Conservation (phyloP, 768 basidiomycete species). For the Fibroporia radiculosa region DNA sequence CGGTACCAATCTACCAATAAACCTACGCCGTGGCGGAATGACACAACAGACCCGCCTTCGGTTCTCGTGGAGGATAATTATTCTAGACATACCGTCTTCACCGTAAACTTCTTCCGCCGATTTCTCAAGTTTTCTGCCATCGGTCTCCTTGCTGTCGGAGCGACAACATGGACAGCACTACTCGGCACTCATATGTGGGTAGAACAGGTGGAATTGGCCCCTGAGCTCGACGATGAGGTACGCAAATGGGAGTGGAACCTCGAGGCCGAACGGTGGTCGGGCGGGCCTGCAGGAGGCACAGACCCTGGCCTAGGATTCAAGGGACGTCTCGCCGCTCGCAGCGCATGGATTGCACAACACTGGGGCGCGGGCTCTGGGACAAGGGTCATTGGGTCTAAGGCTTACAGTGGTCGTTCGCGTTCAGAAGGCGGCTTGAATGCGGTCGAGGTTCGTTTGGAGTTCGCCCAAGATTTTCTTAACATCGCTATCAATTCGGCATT, state of each 20-base stretch:
- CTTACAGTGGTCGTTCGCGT: constrained; percentile 25
- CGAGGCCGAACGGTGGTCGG: constrained; percentile 57
- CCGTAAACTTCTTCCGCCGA: constrained; percentile 37
- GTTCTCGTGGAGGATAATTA: constrained; percentile 25
- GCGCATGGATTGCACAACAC: constrained; percentile 65
- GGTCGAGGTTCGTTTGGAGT: constrained; percentile 48
- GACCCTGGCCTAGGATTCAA: constrained; percentile 58
- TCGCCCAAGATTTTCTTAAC: constrained; percentile 45
- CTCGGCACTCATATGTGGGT: constrained; percentile 58
- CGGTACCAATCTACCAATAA: constrained; percentile 10
- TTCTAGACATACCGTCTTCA: constrained; percentile 27
- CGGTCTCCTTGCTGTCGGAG: constrained; percentile 34
- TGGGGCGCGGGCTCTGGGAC: constrained; percentile 46
- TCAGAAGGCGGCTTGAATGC: constrained; percentile 31
- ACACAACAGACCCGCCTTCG: constrained; percentile 1
- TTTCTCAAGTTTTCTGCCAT: constrained; percentile 44
- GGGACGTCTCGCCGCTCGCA: constrained; percentile 54
- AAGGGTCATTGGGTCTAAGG: constrained; percentile 30
- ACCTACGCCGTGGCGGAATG: constrained; percentile 3
- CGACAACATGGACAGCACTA: constrained; percentile 40
- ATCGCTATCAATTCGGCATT: constrained; percentile 41
- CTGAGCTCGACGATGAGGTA: constrained; percentile 44
- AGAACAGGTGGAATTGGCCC: constrained; percentile 43
- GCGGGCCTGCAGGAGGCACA: constrained; percentile 47
- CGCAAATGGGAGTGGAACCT: constrained; percentile 62